phyloP scores from a whole-genome alignment of 2,329 filamentous ascomycete species.

The Phoma sp. region DNA sequence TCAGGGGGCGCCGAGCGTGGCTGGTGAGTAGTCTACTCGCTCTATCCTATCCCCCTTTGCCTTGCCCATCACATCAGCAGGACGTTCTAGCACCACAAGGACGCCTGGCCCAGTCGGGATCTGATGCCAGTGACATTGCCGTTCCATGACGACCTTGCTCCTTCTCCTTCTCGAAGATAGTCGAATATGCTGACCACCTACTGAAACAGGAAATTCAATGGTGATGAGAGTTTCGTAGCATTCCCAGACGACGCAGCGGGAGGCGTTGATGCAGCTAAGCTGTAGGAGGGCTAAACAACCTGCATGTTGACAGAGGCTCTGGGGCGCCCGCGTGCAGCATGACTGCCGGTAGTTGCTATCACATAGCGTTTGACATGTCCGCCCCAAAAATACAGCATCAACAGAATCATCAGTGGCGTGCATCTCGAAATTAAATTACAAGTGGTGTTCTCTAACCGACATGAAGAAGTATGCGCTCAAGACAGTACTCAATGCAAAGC shows the following conservation, averaged over 20 bases:
- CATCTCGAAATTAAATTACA: too few species aligned
- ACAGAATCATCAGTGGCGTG: too few species aligned
- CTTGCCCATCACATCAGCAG: slow-evolving; percentile 1
- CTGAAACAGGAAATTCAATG: slow-evolving; percentile 42
- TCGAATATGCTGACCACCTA: neutral
- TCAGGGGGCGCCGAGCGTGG: slow-evolving; percentile 82
- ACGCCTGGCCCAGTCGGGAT: slow-evolving; percentile 18
- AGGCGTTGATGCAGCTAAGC: slow-evolving; percentile 28
- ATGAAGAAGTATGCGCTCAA: too few species aligned
- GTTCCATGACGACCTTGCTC: too few species aligned
- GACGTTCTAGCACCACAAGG: slow-evolving; percentile 12
- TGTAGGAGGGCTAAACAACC: slow-evolving; percentile 18
- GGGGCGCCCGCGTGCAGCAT: neutral
- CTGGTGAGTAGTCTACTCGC: slow-evolving; percentile 63
- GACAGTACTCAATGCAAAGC: too few species aligned
- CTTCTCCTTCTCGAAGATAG: too few species aligned
- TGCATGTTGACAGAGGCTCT: neutral
- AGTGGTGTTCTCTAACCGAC: too few species aligned
- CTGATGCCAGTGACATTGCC: neutral
- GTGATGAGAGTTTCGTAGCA: slow-evolving; percentile 44
- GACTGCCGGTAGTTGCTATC: neutral
- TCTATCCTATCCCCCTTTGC: neutral
- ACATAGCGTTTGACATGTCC: neutral
- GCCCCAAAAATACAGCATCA: too few species aligned
- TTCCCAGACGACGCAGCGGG: slow-evolving; percentile 31